Base-by-base conservation (phyloP, 495 filamentous ascomycete species). In the Glarea lozoyensis region DNA sequence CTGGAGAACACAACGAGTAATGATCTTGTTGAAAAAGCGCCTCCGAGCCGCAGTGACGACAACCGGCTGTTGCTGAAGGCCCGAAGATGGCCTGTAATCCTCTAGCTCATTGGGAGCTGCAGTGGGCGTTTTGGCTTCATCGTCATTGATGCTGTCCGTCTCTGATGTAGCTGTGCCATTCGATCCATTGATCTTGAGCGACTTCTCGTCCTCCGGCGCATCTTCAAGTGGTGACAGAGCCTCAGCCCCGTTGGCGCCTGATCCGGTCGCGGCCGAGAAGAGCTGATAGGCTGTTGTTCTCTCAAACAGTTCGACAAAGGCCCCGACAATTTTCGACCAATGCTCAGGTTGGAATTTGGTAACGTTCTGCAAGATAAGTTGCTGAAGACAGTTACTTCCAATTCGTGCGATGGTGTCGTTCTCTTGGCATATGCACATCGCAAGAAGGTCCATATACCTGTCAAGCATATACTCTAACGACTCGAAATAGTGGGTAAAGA, bases 11-110 rank as follows among this genome's bases (percentile, higher is more conserved):
- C 92, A 99, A 53, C 89, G 89, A n/a, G 87, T 94, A 63, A 99
- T 99, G 59, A 99, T 99, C 52, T 90, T 84, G 61, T 97, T 99
- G 72, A 99, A 99, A 64, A 94, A 94, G 18, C 87, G 82, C n/a
- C 93, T 79, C 19, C 93, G 81, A 1, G 90, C 86, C 2, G 86
- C 85, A 5, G 92, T 96, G 10, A 99, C 88, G 1, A 88, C 83
- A 22, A 94, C 73, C 0, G 92, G 87, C 40, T 94, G 86, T 56
- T 90, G 86, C 56, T 86, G 82, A 7, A 88, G 69, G 4, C 69
- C 67, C 33, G 75, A 75, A 45, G 75, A 74, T 13, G 85, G 86
- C 30, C 78, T 82, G 66, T 93, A 98, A 54, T 96, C 93, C 58
- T 97, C 92, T 3, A 98, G 71, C 42, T 84, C 79, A 1, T 73